Base-by-base conservation (phyloP, 225 moss, liverwort and hornwort genomes). In the Polytrichum commune region DNA sequence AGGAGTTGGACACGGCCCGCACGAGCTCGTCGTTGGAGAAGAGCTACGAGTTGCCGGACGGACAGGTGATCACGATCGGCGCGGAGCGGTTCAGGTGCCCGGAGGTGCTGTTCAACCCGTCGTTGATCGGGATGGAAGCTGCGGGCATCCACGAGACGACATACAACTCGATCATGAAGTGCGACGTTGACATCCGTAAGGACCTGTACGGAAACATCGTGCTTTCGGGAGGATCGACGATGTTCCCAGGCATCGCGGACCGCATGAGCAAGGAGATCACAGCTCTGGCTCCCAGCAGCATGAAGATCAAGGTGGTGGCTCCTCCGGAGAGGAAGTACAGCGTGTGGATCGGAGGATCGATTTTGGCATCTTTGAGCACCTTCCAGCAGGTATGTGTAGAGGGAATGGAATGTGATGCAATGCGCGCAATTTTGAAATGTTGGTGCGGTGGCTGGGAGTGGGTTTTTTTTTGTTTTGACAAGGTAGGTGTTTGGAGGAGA, bases 121-220 rank as follows among this genome's bases (percentile, higher is more conserved):
- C 96, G 1, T 80, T 97, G 53, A 85, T 97, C 61, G 96, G 96
- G 5, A 93, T 97, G 96, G 96, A 94, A 79, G 83, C 96, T 18
- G 74, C 93, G 1, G 96, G 96, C 27, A 97, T 97, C 55, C 96
- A 94, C 63, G 96, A 97, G 91, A 97, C 94, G 0, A 94, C 96
- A 0, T 97, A 97, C 53, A 97, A 97, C 65, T 97, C 96, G 27
- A 97, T 97, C 79, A 94, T 97, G 96, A 97, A 97, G 90, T 97
- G 96, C 61, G 96, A 97, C 53, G 96, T 97, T 55, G 96, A 97
- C 72, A 97, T 97, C 24, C 88, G 96, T 67, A 97, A 97, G 84
- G 96, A 97, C 27, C 67, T 97, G 73, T 97, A 94, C 53, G 94
- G 94, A 20, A 97, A 97, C 78, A 92, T 97, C 22, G 96, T 97